These are phyloP conservation scores for Huntiella moniliformis DNA, from an alignment of 2,329 filamentous ascomycete species.

Conservation along the genomic window DNA sequence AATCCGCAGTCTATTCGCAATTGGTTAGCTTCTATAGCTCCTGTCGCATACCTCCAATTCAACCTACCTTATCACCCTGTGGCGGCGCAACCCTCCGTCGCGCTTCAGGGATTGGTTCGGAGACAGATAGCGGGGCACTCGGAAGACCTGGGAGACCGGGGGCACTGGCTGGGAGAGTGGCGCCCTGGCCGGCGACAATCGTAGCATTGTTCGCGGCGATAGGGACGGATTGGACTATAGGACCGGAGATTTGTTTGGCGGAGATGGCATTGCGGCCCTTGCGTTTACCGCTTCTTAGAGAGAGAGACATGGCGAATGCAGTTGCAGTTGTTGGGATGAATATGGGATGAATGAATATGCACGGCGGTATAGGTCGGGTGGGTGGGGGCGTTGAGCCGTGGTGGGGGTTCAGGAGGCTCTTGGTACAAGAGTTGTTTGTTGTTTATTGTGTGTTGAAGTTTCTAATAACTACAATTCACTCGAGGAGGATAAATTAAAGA, in stretches of 20 bases:
- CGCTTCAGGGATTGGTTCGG: conserved; percentile 18
- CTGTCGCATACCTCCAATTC: background rate
- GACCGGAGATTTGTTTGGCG: conserved; percentile 42
- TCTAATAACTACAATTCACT: too few species aligned
- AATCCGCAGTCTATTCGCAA: conserved; percentile 44
- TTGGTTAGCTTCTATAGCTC: background rate
- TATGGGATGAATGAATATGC: background rate
- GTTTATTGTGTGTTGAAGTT: too few species aligned
- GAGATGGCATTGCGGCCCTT: conserved; percentile 45
- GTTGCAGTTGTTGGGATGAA: background rate
- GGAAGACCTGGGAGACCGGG: background rate
- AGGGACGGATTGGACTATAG: conserved; percentile 34
- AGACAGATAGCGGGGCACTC: conserved; percentile 7
- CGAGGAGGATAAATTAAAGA: background rate
- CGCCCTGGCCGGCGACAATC: conserved; percentile 15
- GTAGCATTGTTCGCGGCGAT: conserved; percentile 12
- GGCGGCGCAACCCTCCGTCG: conserved; percentile 29
- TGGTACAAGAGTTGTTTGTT: background rate
- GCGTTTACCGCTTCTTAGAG: conserved; percentile 41
- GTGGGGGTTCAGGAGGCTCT: background rate
- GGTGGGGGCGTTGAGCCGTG: background rate
- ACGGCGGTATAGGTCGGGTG: background rate
- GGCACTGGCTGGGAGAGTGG: background rate
- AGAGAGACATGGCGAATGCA: conserved; percentile 36
- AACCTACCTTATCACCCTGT: conserved; percentile 35